Base-by-base conservation (phyloP, 179 eudicot genomes). In the Gypsophila paniculata region DNA sequence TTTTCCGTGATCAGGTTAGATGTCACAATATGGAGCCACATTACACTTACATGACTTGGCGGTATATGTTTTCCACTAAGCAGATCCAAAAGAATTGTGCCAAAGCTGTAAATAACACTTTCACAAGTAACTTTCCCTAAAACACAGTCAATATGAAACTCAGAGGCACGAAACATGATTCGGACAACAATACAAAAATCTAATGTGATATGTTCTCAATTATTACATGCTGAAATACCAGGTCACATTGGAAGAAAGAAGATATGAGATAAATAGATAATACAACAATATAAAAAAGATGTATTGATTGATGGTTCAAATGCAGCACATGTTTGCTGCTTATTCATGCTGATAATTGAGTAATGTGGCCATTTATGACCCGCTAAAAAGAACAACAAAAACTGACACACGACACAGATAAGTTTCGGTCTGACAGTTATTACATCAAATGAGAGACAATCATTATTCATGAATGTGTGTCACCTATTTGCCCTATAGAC, bases 41-140 rank as follows among this genome's bases (percentile, higher is more conserved):
- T 53, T 60, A 51, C 23, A 80, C 98, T 86, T 81, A 92, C 98
- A 80, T 92, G 98, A 85, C 89, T 88, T 11, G 98, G 98, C 65
- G 98, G 98, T 75, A 91, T 91, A 82, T 90, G 97, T 69, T 92
- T 92, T 65, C 97, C 97, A 68, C 97, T 92, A 59, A 92, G 86
- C 75, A 92, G 88, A 80, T 92, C 98, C 85, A 92, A 80, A 65
- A 92, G 88, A 63, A 92, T 93, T 58, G 98, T 92, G 60, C 98
- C 98, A 72, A 87, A 90, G 79, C 98, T 92, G 83, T 87, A 92
- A 59, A 85, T 86, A 62, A 92, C 98, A 86, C 98, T 92, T 87
- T 92, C 92, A n/a, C 85, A 88, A 13, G 98, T 92, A 76, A 90
- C 98, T 80, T 91, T 87, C 65, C 98, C 98, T 90, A 73, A 72